Conservation (phyloP, 2,329 filamentous ascomycete species). For the Exophiala aquamarina region DNA sequence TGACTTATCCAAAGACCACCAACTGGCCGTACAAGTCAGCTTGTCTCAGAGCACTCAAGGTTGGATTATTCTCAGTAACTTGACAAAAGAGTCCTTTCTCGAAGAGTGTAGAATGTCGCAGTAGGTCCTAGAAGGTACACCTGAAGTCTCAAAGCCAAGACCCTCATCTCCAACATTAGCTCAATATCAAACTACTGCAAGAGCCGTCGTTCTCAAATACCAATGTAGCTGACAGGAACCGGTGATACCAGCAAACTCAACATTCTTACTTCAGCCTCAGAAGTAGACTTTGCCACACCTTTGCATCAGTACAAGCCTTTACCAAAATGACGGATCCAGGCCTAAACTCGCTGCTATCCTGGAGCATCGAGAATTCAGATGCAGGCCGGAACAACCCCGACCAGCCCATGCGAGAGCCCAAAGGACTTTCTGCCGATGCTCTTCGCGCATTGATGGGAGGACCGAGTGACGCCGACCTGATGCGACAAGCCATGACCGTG, state of each 20-base stretch:
- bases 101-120: slow-evolving; percentile 18
- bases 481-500: slow-evolving; percentile 79
- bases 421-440: slow-evolving; percentile 65
- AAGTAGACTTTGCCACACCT: no score
- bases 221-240: no score
- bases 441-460: slow-evolving; percentile 77
- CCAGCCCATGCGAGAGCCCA: slow-evolving; percentile 31
- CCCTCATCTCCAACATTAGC: background rate
- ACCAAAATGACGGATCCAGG: slow-evolving; percentile 56
- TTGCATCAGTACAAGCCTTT: slow-evolving; percentile 6
- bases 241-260: background rate
- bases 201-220: no score
- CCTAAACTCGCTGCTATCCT: slow-evolving; percentile 77
- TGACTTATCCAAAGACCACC: no score
- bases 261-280: background rate
- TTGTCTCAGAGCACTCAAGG: no score
- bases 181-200: background rate
- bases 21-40: background rate
- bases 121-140: slow-evolving; percentile 20
- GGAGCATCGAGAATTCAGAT: slow-evolving; percentile 66
- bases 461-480: slow-evolving; percentile 85
- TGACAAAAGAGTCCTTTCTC: background rate
- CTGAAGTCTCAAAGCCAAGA: slow-evolving; percentile 10
- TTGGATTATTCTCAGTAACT: no score
- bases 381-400: slow-evolving; percentile 19